Conservation (phyloP, 2,329 filamentous ascomycete species). For the Exophiala calicioides region DNA sequence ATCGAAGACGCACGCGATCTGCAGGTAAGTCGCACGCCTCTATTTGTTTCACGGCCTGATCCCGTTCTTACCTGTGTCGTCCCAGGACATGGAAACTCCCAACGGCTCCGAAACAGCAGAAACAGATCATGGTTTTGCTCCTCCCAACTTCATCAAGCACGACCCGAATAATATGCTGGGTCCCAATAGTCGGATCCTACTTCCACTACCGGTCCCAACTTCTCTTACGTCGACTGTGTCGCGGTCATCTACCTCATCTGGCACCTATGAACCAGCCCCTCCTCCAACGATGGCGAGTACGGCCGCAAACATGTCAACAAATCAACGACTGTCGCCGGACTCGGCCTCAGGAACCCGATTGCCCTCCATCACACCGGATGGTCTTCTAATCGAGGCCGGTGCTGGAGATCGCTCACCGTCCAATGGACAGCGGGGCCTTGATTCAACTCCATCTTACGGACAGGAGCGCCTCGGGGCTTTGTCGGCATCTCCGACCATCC, state of each 20-base stretch:
- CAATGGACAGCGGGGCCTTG: conserved; percentile 5
- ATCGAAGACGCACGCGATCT: conserved; percentile 31
- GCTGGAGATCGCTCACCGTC: conserved; percentile 15
- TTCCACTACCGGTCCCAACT: conserved; percentile 23
- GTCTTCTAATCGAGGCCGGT: conserved; percentile 23
- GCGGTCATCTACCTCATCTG: conserved; percentile 20
- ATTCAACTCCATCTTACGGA: conserved; percentile 9
- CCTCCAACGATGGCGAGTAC: conserved; percentile 2
- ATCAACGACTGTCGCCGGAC: conserved; percentile 24
- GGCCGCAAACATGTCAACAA: conserved; percentile 4
- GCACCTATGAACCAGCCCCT: conserved; percentile 16
- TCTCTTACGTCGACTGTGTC: conserved; percentile 14
- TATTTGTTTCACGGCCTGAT: not conserved
- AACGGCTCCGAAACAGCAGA: conserved; percentile 27
- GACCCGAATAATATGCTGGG: conserved; percentile 15
- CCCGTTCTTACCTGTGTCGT: not conserved
- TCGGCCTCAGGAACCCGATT: conserved; percentile 18
- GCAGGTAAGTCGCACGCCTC: conserved; percentile 17
- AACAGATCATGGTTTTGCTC: conserved; percentile 14
- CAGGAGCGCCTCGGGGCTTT: conserved; percentile 17
- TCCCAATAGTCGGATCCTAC: conserved; percentile 17
- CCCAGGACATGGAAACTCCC: conserved; percentile 22
- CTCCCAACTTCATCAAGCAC: conserved; percentile 10
- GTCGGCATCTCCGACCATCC: conserved; percentile 21
- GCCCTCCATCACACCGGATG: conserved; percentile 28